Evolutionary conservation across 305 asterid genomes (phyloP).

Genomic region (Caryopteris hybrid): DNA sequence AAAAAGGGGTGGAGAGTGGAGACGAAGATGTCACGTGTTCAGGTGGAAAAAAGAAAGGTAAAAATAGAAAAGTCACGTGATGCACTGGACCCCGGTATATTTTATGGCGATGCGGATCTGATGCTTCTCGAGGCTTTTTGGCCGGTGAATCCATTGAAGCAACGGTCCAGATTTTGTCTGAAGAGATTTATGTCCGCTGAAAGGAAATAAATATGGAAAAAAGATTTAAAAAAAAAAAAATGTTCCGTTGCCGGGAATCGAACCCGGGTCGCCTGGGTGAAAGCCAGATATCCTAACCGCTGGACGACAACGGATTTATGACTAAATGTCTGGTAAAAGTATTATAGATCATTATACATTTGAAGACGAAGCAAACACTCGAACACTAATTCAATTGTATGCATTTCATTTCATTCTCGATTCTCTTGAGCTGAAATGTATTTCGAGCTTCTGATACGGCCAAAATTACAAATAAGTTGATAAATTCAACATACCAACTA

Average conservation of each 20-base stretch:
- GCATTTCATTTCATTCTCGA: too few relatives aligned
- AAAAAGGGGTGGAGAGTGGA: background rate
- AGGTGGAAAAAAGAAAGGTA: background rate
- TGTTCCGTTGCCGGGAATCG: slow-evolving; percentile 83
- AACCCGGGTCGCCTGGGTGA: slow-evolving; percentile 99
- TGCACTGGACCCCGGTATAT: slow-evolving; percentile 2
- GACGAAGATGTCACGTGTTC: slow-evolving; percentile 20
- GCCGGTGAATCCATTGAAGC: slow-evolving; percentile 23
- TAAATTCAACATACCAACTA: too few relatives aligned
- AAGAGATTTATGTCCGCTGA: background rate
- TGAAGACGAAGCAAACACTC: too few relatives aligned
- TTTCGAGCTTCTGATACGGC: too few relatives aligned
- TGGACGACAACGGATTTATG: slow-evolving; percentile 57
- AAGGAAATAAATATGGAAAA: too few relatives aligned
- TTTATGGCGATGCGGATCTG: slow-evolving; percentile 18
- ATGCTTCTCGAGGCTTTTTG: slow-evolving; percentile 21
- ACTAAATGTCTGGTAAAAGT: too few relatives aligned
- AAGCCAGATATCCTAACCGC: slow-evolving; percentile 99
- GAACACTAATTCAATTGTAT: too few relatives aligned
- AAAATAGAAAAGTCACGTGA: slow-evolving; percentile 26
- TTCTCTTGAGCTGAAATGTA: too few relatives aligned
- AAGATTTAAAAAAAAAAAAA: background rate
- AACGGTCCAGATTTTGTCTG: slow-evolving; percentile 17
- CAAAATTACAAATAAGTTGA: too few relatives aligned
- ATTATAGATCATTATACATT: too few relatives aligned